Conservation (phyloP, 192 early-diverging fungal genomes). For the Nowakowskiella sp. region DNA sequence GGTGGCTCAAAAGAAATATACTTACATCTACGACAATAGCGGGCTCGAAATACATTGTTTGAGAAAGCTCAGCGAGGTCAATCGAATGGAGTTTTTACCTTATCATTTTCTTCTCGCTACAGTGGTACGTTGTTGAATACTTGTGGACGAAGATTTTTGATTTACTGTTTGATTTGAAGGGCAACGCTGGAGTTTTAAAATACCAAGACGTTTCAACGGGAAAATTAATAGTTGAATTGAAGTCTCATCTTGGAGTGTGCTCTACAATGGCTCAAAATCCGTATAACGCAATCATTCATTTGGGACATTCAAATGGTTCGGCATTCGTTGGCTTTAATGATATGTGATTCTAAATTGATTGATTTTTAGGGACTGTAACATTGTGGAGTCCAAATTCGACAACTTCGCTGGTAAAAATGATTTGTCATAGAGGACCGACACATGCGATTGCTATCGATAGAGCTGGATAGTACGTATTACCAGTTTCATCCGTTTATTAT, state of each 20-base stretch:
- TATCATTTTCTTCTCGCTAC: constrained; percentile 86
- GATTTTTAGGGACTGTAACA: constrained; percentile 54
- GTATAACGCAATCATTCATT: constrained; percentile 78
- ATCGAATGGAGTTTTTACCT: constrained; percentile 80
- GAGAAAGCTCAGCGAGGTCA: constrained; percentile 71
- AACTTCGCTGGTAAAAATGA: constrained; percentile 84
- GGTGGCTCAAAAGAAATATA: constrained; percentile 90
- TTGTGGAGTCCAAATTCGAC: constrained; percentile 84
- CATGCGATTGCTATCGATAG: constrained; percentile 74
- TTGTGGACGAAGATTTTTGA: background rate
- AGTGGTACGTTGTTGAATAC: constrained; percentile 35
- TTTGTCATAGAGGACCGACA: constrained; percentile 83
- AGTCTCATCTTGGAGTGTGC: constrained; percentile 69
- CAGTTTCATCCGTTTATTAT: constrained; percentile 5
- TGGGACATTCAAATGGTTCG: constrained; percentile 78
- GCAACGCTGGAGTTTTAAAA: constrained; percentile 70
- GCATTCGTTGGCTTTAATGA: constrained; percentile 24
- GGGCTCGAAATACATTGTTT: constrained; percentile 88
- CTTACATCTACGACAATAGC: constrained; percentile 86
- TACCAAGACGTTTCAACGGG: constrained; percentile 96
- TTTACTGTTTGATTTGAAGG: constrained; percentile 25
- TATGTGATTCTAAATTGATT: background rate
- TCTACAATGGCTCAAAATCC: constrained; percentile 86
- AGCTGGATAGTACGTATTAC: constrained; percentile 27
- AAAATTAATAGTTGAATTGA: constrained; percentile 64